phyloP scores from a whole-genome alignment of 768 basidiomycete genomes.

The Suillus brevipes region DNA sequence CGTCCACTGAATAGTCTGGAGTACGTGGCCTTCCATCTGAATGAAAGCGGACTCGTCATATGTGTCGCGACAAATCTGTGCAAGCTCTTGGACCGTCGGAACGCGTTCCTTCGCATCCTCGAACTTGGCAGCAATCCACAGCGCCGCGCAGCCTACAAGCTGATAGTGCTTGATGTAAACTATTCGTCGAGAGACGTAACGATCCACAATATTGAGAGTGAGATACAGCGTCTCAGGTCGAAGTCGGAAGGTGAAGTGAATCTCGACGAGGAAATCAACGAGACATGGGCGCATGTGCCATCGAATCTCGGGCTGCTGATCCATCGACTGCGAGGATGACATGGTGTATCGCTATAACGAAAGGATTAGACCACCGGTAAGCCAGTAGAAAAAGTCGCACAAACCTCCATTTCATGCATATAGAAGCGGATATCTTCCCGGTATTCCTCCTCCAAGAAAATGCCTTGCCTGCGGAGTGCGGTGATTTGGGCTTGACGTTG shows the following conservation, averaged over 20 bases:
- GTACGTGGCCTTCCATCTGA: slow-evolving; percentile 98
- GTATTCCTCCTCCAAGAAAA: slow-evolving; percentile 93
- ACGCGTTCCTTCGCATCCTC: slow-evolving; percentile 99
- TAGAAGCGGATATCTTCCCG: slow-evolving; percentile 88
- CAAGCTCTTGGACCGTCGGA: slow-evolving; percentile 91
- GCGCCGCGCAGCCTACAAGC: slow-evolving; percentile 95
- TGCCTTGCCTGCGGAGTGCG: slow-evolving; percentile 69
- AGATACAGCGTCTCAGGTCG: slow-evolving; percentile 99
- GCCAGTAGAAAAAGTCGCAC: slow-evolving; percentile 29
- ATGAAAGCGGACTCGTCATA: slow-evolving; percentile 98
- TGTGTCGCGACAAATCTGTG: slow-evolving; percentile 92
- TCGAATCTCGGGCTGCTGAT: slow-evolving; percentile 97
- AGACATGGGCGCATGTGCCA: slow-evolving; percentile 99
- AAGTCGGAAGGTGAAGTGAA: slow-evolving; percentile 96
- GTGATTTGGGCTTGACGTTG: slow-evolving; percentile 69
- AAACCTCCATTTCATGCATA: slow-evolving; percentile 99
- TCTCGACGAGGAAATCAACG: slow-evolving; percentile 98
- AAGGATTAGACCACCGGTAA: slow-evolving; percentile 11
- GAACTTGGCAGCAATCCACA: slow-evolving; percentile 99
- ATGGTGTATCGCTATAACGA: slow-evolving; percentile 69
- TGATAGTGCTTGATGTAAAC: slow-evolving; percentile 99
- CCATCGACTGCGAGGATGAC: slow-evolving; percentile 95
- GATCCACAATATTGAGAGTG: slow-evolving; percentile 97
- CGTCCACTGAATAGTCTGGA: slow-evolving; percentile 94
- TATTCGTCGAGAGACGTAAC: slow-evolving; percentile 97